Evolutionary conservation across 1,284 basidiomycete species (phyloP).

Genomic region (Takashimella koratensis): DNA sequence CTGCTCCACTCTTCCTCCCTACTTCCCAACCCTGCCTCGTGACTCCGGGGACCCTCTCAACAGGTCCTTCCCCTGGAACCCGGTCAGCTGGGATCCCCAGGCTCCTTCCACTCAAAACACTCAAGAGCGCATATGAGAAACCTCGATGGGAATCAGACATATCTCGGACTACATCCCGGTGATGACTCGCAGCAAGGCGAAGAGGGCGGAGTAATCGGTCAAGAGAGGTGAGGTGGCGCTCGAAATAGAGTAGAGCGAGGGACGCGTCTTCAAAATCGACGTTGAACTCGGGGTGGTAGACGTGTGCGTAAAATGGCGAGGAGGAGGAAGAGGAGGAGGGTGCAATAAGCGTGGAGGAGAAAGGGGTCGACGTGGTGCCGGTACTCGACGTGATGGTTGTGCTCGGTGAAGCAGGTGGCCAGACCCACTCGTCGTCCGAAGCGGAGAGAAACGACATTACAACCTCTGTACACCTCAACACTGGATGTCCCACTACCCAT

Average conservation of each 20-base stretch:
- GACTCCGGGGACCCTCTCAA: not conserved
- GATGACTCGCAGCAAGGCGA: not conserved
- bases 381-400: not conserved
- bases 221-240: not conserved
- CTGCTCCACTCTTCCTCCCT: not conserved
- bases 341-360: not conserved
- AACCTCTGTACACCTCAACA: not conserved
- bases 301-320: not conserved
- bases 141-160: not conserved
- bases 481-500: not conserved
- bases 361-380: not conserved
- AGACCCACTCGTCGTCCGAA: not conserved
- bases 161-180: not conserved
- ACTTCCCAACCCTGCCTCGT: not conserved
- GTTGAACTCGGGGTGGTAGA: not conserved
- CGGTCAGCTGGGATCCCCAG: not conserved
- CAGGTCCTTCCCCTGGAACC: not conserved
- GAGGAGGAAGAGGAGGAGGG: not conserved
- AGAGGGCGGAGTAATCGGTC: not conserved
- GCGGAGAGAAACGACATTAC: not conserved
- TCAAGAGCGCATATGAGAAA: not conserved
- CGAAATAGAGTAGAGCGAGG: not conserved
- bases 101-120: not conserved
- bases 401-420: not conserved
- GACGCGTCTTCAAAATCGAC: not conserved